phyloP scores from a whole-genome alignment of 2,329 filamentous ascomycete genomes.

The Daldinia eschscholtzii region DNA sequence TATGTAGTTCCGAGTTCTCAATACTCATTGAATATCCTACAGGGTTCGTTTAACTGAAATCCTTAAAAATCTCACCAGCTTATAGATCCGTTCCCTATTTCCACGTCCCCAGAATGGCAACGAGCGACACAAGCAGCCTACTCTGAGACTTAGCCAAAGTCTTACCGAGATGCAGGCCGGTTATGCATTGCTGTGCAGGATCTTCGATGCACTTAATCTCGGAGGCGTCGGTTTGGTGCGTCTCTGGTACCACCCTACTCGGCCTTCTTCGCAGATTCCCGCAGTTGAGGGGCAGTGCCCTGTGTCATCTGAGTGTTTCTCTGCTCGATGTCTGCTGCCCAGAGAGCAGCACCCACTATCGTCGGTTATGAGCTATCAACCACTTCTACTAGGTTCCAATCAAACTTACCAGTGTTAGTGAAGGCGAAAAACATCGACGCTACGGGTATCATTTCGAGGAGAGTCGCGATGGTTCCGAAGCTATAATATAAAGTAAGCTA shows the following conservation, averaged over 20 bases:
- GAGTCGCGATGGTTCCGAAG: conserved; percentile 78
- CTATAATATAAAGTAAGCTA: conserved; percentile 58
- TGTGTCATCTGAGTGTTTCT: conserved; percentile 63
- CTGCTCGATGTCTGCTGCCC: conserved; percentile 87
- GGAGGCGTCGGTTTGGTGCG: conserved; percentile 44
- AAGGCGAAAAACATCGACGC: conserved; percentile 87
- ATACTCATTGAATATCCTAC: neutral
- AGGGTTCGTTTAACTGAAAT: neutral
- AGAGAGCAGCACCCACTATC: conserved; percentile 88
- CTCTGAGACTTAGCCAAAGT: conserved; percentile 17
- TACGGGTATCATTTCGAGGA: conserved; percentile 88
- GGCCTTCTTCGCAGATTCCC: conserved; percentile 63
- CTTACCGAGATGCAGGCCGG: conserved; percentile 27
- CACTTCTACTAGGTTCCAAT: conserved; percentile 12
- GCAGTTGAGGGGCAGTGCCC: conserved; percentile 64
- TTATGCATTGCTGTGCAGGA: conserved; percentile 40
- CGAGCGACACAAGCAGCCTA: conserved; percentile 22
- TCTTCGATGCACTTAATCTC: conserved; percentile 47
- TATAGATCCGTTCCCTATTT: conserved; percentile 3
- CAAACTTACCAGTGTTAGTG: conserved; percentile 78
- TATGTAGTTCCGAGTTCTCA: conserved; percentile 2
- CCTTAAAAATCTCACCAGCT: neutral
- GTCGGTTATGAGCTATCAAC: conserved; percentile 37
- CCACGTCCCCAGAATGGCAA: conserved; percentile 18
- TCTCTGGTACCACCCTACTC: conserved; percentile 54